These are phyloP conservation scores for Fusarium sp. DNA, from an alignment of 2,329 filamentous ascomycete species.

Conservation along the genomic window DNA sequence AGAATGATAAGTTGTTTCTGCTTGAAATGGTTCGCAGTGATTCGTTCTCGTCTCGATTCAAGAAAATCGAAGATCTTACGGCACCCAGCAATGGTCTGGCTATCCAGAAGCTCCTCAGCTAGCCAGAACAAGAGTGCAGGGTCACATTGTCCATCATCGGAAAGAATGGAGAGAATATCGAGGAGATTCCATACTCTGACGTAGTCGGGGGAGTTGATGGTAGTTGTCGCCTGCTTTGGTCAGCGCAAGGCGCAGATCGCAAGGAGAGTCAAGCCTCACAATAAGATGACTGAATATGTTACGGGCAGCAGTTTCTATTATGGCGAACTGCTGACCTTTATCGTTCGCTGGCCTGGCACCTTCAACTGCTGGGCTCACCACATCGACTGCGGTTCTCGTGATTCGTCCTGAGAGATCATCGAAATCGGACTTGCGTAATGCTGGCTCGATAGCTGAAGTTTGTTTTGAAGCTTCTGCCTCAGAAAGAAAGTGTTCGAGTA, in stretches of 20 bases:
- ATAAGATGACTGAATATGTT: slow-evolving; percentile 82
- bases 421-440: slow-evolving; percentile 76
- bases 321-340: slow-evolving; percentile 68
- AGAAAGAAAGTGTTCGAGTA: slow-evolving; percentile 68
- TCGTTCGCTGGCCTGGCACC: slow-evolving; percentile 54
- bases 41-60: slow-evolving; percentile 89
- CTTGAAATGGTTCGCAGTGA: slow-evolving; percentile 82
- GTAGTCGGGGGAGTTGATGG: slow-evolving; percentile 82
- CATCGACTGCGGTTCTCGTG: slow-evolving; percentile 49
- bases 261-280: slow-evolving; percentile 61
- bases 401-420: slow-evolving; percentile 61
- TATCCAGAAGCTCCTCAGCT: slow-evolving; percentile 94
- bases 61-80: slow-evolving; percentile 93
- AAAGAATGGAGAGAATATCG: slow-evolving; percentile 89
- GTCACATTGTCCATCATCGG: slow-evolving; percentile 82
- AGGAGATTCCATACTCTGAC: slow-evolving; percentile 92
- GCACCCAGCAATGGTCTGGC: slow-evolving; percentile 92
- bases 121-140: slow-evolving; percentile 88
- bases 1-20: slow-evolving; percentile 90
- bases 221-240: slow-evolving; percentile 71
- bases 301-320: slow-evolving; percentile 86
- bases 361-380: slow-evolving; percentile 44
- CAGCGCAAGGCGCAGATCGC: slow-evolving; percentile 46
- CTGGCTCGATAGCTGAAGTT: slow-evolving; percentile 74
- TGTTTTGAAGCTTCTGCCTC: slow-evolving; percentile 70